A percentile compares a stretch with the other conserved stretches of the same genome.
These are phyloP conservation scores for Cenococcum geophilum DNA, from an alignment of 495 filamentous ascomycete genomes.

Conservation along the genomic window DNA sequence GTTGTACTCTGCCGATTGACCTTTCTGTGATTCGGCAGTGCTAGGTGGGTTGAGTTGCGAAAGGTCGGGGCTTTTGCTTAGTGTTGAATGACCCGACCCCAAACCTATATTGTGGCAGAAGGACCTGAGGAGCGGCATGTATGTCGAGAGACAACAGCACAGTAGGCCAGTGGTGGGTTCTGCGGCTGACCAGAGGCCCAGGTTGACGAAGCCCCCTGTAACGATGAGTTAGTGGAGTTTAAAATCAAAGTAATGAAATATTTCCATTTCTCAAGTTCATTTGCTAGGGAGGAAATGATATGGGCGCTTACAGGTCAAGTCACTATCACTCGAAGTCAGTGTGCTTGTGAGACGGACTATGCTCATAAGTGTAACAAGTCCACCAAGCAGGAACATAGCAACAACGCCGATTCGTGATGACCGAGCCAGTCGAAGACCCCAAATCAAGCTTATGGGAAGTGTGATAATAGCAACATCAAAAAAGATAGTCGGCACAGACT, in stretches of 20 bases:
- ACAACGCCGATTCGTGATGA: not conserved
- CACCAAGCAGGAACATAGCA: not conserved
- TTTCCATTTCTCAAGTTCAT: too few species aligned
- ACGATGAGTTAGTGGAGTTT: not conserved
- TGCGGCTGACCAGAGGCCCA: not conserved
- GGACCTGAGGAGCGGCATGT: not conserved
- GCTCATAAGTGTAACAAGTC: not conserved
- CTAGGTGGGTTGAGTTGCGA: too few species aligned
- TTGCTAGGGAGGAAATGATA: not conserved
- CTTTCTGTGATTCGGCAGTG: too few species aligned
- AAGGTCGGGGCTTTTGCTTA: too few species aligned
- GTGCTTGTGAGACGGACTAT: not conserved
- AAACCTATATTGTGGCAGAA: too few species aligned
- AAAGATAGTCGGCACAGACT: not conserved
- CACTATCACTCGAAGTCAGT: not conserved
- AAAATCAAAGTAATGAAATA: not conserved
- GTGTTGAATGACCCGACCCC: too few species aligned
- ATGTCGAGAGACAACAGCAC: not conserved
- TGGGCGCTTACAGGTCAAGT: not conserved
- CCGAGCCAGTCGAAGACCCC: not conserved
- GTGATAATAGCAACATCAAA: not conserved
- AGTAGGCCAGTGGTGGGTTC: not conserved
- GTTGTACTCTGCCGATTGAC: too few species aligned
- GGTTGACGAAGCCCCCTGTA: not conserved
- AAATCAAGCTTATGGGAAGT: not conserved